Conservation (phyloP, 1,139 yeast genomes). For the Hansenula lynferdii region DNA sequence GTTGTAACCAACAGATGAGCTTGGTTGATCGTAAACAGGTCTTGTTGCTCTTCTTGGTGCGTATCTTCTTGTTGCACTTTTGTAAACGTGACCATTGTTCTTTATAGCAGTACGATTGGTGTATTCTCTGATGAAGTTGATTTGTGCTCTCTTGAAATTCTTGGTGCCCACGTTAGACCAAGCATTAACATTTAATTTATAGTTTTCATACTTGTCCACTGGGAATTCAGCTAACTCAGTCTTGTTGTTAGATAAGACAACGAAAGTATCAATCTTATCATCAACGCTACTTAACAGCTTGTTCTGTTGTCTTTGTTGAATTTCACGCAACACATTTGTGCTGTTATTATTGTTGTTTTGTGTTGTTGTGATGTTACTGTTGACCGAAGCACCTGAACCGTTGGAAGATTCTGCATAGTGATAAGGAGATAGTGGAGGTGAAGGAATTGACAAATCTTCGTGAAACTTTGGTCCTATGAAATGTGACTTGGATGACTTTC, state of each 20-base stretch:
- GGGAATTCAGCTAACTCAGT: conserved; percentile 32
- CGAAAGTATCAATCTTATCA: conserved; percentile 23
- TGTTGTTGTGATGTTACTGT: too few species aligned
- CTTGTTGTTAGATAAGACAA: conserved; percentile 8
- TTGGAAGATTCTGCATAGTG: conserved; percentile 23
- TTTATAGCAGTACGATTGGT: conserved; percentile 19
- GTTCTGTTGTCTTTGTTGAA: conserved; percentile 2
- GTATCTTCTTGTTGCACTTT: conserved; percentile 23
- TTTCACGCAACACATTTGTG: background rate
- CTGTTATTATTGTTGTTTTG: background rate
- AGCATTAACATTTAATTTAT: conserved; percentile 46
- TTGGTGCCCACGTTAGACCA: conserved; percentile 39
- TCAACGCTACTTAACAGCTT: conserved; percentile 1
- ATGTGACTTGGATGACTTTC: conserved; percentile 20
- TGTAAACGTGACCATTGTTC: conserved; percentile 23
- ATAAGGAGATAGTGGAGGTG: conserved; percentile 67
- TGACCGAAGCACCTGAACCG: conserved; percentile 3
- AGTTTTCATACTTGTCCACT: conserved; percentile 41
- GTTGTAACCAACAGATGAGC: conserved; percentile 22
- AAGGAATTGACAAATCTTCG: conserved; percentile 38
- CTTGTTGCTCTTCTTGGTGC: conserved; percentile 29
- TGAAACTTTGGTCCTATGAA: conserved; percentile 12
- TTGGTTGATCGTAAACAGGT: conserved; percentile 9
- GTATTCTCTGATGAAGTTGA: conserved; percentile 49
- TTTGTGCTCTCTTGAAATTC: conserved; percentile 40